Base-by-base conservation (phyloP, 805 yeast species). In the Pichia paraexigua region DNA sequence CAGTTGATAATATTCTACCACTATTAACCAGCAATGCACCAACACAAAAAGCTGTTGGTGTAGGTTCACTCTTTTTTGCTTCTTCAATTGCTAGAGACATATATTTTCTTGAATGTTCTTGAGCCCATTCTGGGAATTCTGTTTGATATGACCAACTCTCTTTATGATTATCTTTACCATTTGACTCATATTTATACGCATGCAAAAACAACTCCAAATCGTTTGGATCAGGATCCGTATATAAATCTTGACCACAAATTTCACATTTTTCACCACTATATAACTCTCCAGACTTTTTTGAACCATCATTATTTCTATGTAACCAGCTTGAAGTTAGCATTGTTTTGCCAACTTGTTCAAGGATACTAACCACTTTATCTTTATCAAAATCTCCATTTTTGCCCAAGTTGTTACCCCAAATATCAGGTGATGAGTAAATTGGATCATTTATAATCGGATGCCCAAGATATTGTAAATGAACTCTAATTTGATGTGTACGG, bases 361-460 rank as follows among this genome's bases (percentile, higher is more conserved):
- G 66, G 25, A 71, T 71, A 2, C 54, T 62, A 10, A 76, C 71
- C 0, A 88, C 75, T 6, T 66, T 71, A 0, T 68, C 72, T 10
- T 54, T 39, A 41, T 72, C 72, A 53, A 81, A 78, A 1, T 67
- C 69, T 2, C 80, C 82, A 18, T 75, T 73, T 55, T 76, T 78
- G 4, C 97, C 98, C 44, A 94, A 66, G 0, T 64, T 58, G 0
- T 75, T 68, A 0, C 98, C 98, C 97, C 97, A 94, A 0, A 88
- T 82, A 18, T 68, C 65, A 17, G 75, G 78, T 59, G 87, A 87
- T 2, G 96, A 85, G 62, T 90, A 92, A 1, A 91, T 74, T 0
- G 97, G 97, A 65, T 92, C 99, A 63, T 92, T 91, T 3, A 87
- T 89, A 45, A 92, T 92, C 0, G 98, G 97, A 62, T 73, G 77